Base-by-base conservation (phyloP, 2,329 filamentous ascomycete species). In the Aspergillus glaucus region DNA sequence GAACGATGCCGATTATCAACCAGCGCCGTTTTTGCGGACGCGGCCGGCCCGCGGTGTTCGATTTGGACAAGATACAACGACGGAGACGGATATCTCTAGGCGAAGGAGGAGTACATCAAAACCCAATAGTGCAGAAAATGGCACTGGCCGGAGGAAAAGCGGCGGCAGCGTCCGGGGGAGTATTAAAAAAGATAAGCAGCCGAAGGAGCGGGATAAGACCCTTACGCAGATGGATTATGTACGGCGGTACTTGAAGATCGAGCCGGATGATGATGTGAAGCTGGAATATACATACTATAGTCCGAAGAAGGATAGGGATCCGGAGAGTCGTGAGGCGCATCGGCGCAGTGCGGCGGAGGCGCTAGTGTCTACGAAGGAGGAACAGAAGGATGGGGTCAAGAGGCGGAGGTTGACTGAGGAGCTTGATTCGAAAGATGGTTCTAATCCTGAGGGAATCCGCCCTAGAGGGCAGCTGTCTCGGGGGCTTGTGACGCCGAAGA, bases 141-240 rank as follows among this genome's bases (percentile, higher is more conserved):
- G 44, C 40, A 60, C 55, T 30, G 57, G 47, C 9, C 53, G 53
- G 9, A 57, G 55, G 19, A 65, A 54, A 44, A 50, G 54, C 24
- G 56, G 50, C 46, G 47, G 48, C n/a, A 50, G 48, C 43, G 45
- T 40, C 6, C 61, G 50, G 34, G 48, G 55, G 12, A 58, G 52
- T 19, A 57, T 57, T 10, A 62, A 62, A 44, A 55, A 57, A 24
- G 53, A 53, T 7, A 62, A 59, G 14, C 50, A 58, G 22, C 50
- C 55, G 37, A 54, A 55, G 15, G 57, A 62, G 43, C 53, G 56
- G 15, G 58, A 70, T 46, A 70, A 70, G 41, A 71, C 68, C 0
- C 58, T 71, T n/a, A 71, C 69, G 2, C 69, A 71, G 53, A 71
- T 71, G 68, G 62, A 69, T 46, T 71, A 67, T 54, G 68, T 71